Base-by-base conservation (phyloP, 2,329 filamentous ascomycete species). In the Calonectria montana region DNA sequence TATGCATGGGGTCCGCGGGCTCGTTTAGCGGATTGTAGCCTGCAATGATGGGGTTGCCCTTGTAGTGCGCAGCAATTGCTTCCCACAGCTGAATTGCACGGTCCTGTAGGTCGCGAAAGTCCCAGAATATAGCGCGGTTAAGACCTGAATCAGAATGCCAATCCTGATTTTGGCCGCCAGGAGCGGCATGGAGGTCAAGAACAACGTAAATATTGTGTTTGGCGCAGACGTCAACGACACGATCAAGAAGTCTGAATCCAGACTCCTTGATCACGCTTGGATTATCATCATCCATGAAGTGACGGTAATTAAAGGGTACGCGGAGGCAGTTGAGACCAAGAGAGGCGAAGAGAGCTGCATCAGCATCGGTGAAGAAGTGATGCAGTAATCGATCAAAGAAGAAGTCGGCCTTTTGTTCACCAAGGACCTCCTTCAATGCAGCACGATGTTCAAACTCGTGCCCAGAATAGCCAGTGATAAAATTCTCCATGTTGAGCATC, bases 391-490 rank as follows among this genome's bases (percentile, higher is more conserved):
- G 86, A 74, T 91, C 88, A 74, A 91, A 91, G 81, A 91, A 91
- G 82, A 87, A 91, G 6, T 90, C 84, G 61, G 88, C 87, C 76
- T 90, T 91, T 61, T 91, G 86, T 57, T 86, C 77, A 1, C 90
- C 90, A 0, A 91, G 82, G 0, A 88, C 87, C 67, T 86, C 83
- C 18, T 31, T 55, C 48, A 66, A 6, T 1, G 86, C 82, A 81
- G 85, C 85, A 10, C 89, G 87, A 72, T 90, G 88, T 72, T 91
- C 85, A 25, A 84, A 84, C 77, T 92, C 90, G 63, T 90, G 88
- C 21, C 88, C 90, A 13, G 89, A 84, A 70, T 87, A 92, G n/a
- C 90, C 90, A 1, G 88, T 90, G 74, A 92, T 91, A 83, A 91
- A 91, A 79, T 91, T 91, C 79, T 91, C 89, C 87, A 90, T 90